Evolutionary conservation across 1,284 basidiomycete genomes (phyloP), one percentile per base, ranked within the genome.

Genomic region (Lentinula novae-zelandiae): DNA sequence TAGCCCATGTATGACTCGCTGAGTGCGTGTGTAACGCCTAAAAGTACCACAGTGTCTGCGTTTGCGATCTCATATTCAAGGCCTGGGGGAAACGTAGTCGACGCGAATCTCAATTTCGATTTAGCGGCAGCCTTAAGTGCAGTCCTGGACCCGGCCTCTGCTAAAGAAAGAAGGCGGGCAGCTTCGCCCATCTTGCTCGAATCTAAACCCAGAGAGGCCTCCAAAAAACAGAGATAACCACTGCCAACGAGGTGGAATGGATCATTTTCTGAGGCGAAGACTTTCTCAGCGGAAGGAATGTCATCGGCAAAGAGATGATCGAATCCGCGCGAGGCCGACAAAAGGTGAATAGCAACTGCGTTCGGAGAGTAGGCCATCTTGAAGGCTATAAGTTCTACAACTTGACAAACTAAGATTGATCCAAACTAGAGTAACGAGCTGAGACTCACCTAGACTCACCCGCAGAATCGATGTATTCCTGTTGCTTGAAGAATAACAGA

Each of bases 141-240:
- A 52, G 80, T 84, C 69, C 82, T 84, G 0, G 87, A 79, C 8
- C 81, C 83, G 0, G 83, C 80, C 68, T 90, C 86, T 0, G 87
- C 82, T 2, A 78, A 72, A 1, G 79, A 73, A 4, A 92, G 78
- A 62, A 78, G 77, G 27, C 75, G 72, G 1, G 78, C 73, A 0
- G 90, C 89, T 64, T 89, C 84, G 8, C 76, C 70, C 76, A 89
- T 82, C 40, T 83, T 66, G 12, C 71, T 78, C 1, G 77, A 86
- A 82, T 92, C 90, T 85, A 92, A 85, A n/a, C 89, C 87, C n/a
- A 92, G 73, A 1, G 87, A 89, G 1, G 90, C 90, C 71, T 90
- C 85, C 36, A 92, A 73, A 66, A 92, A 92, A 1, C 83, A 81
- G 62, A 85, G 86, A 0, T 86, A 83, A n/a, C 89, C 90, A 0